Percentiles rank a stretch among this genome's conserved stretches.
Evolutionary conservation across 768 basidiomycete species (phyloP).

Genomic region (Crassisporium funariophilum): DNA sequence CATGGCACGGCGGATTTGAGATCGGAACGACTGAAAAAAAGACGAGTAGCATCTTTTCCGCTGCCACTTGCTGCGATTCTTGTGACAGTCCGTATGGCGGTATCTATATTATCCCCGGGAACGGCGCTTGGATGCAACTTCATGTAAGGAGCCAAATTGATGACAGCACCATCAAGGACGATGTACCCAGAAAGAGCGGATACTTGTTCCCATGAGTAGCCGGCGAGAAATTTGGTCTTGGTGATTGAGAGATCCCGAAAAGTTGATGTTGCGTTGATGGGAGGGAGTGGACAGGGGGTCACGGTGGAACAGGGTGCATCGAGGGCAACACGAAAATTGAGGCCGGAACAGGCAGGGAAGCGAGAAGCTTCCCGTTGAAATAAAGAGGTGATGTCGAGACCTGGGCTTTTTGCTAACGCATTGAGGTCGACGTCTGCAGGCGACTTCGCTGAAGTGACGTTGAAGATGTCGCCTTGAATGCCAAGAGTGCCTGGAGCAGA

Average conservation of each 20-base stretch:
- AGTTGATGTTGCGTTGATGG: conserved; percentile 57
- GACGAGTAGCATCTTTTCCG: conserved; percentile 88
- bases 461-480: conserved; percentile 76
- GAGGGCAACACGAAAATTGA: conserved; percentile 67
- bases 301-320: conserved; percentile 69
- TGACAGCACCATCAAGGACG: conserved; percentile 91
- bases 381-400: conserved; percentile 87
- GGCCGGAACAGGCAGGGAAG: conserved; percentile 64
- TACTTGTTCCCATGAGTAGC: conserved; percentile 93
- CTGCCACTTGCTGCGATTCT: conserved; percentile 44
- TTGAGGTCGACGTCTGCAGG: conserved; percentile 59
- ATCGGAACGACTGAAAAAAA: conserved; percentile 74
- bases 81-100: conserved; percentile 77
- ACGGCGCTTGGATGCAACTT: conserved; percentile 67
- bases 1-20: conserved; percentile 76
- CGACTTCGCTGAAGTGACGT: conserved; percentile 59
- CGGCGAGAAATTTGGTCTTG: conserved; percentile 70
- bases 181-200: conserved; percentile 70
- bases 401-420: conserved; percentile 57
- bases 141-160: conserved; percentile 91
- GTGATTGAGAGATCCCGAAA: conserved; percentile 61
- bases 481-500: conserved; percentile 65
- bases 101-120: conserved; percentile 76
- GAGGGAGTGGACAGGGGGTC: conserved; percentile 67
- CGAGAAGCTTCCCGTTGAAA: conserved; percentile 74